A percentile compares a stretch with the other conserved stretches of the same genome.
These are phyloP conservation scores for Dalbergia cochinchinensis DNA, from an alignment of 306 rosid species.

Conservation along the genomic window DNA sequence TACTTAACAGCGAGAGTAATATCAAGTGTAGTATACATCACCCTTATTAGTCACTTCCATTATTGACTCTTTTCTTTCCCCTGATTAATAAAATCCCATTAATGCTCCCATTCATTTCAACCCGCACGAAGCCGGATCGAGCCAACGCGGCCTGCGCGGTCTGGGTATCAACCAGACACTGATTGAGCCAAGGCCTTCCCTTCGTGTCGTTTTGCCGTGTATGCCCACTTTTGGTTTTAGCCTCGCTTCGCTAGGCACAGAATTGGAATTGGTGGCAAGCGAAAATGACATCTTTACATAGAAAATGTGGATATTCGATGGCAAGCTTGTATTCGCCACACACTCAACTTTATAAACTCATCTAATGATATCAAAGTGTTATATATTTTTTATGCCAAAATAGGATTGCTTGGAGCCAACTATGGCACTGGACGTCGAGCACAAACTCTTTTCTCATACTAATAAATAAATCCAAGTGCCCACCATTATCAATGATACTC, in stretches of 20 bases:
- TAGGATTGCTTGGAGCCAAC: no score
- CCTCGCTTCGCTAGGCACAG: slow-evolving; percentile 3
- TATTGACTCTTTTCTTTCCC: slow-evolving; percentile 38
- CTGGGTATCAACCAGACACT: slow-evolving; percentile 54
- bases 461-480: slow-evolving; percentile 28
- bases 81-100: slow-evolving; percentile 25
- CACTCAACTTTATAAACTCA: no score
- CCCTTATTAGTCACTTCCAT: slow-evolving; percentile 40
- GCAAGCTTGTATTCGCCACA: no score
- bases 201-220: slow-evolving; percentile 40
- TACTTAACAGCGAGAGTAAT: no score
- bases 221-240: slow-evolving; percentile 47
- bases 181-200: slow-evolving; percentile 56
- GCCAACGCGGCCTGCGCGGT: slow-evolving; percentile 49
- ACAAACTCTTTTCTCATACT: slow-evolving; percentile 3
- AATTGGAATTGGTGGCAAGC: not conserved
- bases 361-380: no score
- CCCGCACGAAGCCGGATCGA: slow-evolving; percentile 28
- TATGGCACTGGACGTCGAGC: slow-evolving; percentile 13
- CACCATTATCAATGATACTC: not conserved
- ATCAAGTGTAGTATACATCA: not conserved
- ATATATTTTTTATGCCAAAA: no score
- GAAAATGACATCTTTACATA: no score
- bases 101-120: slow-evolving; percentile 34
- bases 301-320: no score